phyloP scores from a whole-genome alignment of 179 eudicot species.

The Gypsophila paniculata region DNA sequence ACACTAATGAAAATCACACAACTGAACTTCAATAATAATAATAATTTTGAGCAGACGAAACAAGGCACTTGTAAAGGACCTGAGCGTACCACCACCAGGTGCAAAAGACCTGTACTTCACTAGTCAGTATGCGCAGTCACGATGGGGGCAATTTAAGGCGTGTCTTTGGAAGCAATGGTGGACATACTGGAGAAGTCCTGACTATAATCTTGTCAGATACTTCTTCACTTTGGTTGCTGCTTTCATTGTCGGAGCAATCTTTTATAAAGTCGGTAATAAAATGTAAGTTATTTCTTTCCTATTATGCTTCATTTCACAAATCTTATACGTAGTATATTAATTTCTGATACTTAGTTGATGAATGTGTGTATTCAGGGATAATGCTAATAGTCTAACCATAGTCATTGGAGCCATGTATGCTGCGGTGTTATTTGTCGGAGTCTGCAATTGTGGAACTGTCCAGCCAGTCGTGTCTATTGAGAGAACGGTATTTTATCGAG shows the following conservation, averaged over 20 bases:
- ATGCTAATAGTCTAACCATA: conserved; percentile 46
- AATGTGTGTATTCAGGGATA: conserved; percentile 37
- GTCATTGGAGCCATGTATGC: conserved; percentile 85
- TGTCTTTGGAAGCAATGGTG: conserved; percentile 93
- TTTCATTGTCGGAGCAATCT: conserved; percentile 64
- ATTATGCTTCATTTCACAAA: not conserved
- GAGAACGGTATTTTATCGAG: conserved; percentile 85
- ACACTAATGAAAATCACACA: too few relatives aligned
- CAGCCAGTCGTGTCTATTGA: conserved; percentile 80
- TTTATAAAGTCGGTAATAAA: conserved; percentile 65
- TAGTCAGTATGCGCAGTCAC: conserved; percentile 55
- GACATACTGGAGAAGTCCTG: conserved; percentile 96
- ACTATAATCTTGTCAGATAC: conserved; percentile 72
- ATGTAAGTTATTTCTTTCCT: conserved; percentile 29
- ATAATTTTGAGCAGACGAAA: conserved; percentile 52
- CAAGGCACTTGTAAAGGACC: conserved; percentile 63
- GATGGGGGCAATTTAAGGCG: conserved; percentile 71
- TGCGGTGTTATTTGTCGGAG: conserved; percentile 68
- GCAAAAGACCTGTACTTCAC: conserved; percentile 63
- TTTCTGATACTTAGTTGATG: not conserved
- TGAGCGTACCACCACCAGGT: conserved; percentile 57
- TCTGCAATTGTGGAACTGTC: conserved; percentile 65
- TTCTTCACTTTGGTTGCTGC: conserved; percentile 71
- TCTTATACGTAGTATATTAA: not conserved
- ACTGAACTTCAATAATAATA: not conserved